These are phyloP conservation scores for Bimuria novae-zelandiae DNA, from an alignment of 2,329 filamentous ascomycete species.

Conservation along the genomic window DNA sequence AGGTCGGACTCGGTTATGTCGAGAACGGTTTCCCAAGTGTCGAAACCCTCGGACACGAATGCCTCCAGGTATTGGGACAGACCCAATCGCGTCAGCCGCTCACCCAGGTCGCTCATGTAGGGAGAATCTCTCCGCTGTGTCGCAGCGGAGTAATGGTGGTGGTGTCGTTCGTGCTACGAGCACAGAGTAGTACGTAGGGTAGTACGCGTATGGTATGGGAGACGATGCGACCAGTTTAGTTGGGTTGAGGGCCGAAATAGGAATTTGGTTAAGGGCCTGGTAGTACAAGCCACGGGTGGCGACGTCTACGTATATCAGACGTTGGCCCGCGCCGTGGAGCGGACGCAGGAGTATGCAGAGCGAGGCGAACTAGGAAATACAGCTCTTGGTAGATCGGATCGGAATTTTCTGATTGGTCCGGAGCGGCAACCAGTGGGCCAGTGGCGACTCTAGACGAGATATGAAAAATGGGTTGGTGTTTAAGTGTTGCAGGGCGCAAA, in stretches of 20 bases:
- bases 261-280: background rate
- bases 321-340: conserved; percentile 15
- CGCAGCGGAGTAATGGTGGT: conserved; percentile 1
- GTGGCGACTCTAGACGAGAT: conserved; percentile 20
- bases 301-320: conserved; percentile 19
- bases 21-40: conserved; percentile 80
- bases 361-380: conserved; percentile 38
- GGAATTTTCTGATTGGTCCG: conserved; percentile 30
- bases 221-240: background rate
- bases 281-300: conserved; percentile 28
- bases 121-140: conserved; percentile 11
- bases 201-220: background rate
- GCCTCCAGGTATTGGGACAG: conserved; percentile 75
- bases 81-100: conserved; percentile 74
- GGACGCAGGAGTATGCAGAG: conserved; percentile 26
- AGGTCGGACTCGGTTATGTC: conserved; percentile 85
- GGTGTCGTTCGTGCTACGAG: conserved; percentile 12
- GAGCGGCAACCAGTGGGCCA: conserved; percentile 20
- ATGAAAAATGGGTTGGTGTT: conserved; percentile 37
- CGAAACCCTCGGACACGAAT: conserved; percentile 80
- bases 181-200: background rate
- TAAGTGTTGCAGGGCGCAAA: conserved; percentile 48
- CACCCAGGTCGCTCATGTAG: conserved; percentile 68
- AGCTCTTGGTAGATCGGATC: conserved; percentile 14
- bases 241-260: background rate